Conservation (phyloP, 2,329 filamentous ascomycete genomes). For the Helminthosporium solani region DNA sequence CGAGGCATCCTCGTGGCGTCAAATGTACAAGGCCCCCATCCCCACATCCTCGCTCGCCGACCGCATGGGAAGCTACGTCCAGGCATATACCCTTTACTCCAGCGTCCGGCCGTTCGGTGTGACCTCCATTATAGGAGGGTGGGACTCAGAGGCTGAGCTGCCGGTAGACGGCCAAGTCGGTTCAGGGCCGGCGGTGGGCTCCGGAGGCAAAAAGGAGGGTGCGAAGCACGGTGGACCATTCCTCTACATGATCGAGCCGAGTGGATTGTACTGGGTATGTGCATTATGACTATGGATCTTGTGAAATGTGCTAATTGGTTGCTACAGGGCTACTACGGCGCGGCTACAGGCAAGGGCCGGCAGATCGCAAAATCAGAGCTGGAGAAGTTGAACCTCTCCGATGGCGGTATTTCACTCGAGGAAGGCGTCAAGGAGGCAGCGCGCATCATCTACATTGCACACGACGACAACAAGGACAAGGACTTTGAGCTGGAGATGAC, state of each 20-base stretch:
- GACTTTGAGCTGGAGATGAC: constrained; percentile 99
- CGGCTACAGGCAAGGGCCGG: constrained; percentile 92
- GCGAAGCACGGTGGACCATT: constrained; percentile 84
- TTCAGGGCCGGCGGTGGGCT: constrained; percentile 71
- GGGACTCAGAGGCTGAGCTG: constrained; percentile 83
- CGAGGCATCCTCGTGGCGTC: constrained; percentile 87
- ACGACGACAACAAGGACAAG: constrained; percentile 99
- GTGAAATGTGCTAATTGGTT: constrained; percentile 9
- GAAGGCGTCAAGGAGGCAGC: constrained; percentile 96
- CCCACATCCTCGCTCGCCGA: constrained; percentile 83
- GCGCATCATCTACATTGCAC: constrained; percentile 93
- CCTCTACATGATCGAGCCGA: constrained; percentile 99
- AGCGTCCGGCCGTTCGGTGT: constrained; percentile 96
- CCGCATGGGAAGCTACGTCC: constrained; percentile 92
- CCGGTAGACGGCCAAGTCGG: constrained; percentile 91
- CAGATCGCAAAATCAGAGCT: constrained; percentile 97
- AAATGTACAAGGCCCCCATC: constrained; percentile 92
- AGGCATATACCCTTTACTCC: constrained; percentile 96
- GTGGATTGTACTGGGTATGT: constrained; percentile 85
- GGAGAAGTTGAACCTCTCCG: constrained; percentile 90
- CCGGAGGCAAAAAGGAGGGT: constrained; percentile 76
- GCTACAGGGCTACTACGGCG: constrained; percentile 84
- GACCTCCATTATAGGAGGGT: constrained; percentile 89
- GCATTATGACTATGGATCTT: not conserved
- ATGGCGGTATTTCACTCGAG: constrained; percentile 72